Evolutionary conservation across 2,329 filamentous ascomycete genomes (phyloP).

Genomic region (Beauveria sp.): DNA sequence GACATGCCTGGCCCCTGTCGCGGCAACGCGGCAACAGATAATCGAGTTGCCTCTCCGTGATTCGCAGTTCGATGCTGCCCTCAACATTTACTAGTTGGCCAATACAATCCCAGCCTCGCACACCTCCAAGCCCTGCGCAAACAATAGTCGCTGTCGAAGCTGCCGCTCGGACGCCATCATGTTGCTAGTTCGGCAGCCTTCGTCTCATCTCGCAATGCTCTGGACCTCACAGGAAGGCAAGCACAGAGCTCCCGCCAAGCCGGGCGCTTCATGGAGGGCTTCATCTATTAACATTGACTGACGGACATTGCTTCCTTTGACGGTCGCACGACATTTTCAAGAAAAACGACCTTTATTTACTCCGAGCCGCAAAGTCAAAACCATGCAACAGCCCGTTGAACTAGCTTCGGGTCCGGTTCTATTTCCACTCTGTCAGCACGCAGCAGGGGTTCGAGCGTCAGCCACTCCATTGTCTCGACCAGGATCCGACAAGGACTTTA

Average conservation of each 20-base stretch:
- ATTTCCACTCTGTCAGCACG: neutral
- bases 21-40: no score
- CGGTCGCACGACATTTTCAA: neutral
- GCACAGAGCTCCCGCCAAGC: neutral
- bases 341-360: neutral
- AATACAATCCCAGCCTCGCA: neutral
- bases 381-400: neutral
- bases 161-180: slow-evolving; percentile 3
- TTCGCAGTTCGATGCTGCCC: no score
- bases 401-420: neutral
- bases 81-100: neutral
- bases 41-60: no score
- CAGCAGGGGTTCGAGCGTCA: neutral
- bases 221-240: neutral
- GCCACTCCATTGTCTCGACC: slow-evolving; percentile 2
- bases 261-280: no score
- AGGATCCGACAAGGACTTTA: neutral
- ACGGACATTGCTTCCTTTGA: neutral
- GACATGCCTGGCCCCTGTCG: no score
- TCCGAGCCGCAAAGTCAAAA: neutral
- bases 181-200: neutral
- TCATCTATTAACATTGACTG: neutral
- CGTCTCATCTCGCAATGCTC: neutral
- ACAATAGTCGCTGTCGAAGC: neutral
- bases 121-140: neutral